phyloP scores from a whole-genome alignment of 805 yeast genomes.

The Scheffersomyces amazonensis region DNA sequence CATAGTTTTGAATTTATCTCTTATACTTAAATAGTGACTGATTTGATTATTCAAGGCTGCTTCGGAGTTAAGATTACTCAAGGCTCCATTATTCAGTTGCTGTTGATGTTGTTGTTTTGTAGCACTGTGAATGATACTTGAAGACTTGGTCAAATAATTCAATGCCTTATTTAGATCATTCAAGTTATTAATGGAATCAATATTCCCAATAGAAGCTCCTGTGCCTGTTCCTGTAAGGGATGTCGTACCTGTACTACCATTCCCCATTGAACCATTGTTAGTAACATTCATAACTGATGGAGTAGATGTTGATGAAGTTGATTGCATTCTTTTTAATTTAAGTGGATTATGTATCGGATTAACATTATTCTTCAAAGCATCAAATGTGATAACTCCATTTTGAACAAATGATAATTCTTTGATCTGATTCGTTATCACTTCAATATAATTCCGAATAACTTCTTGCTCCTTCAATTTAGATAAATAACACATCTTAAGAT shows the following conservation, averaged over 20 bases:
- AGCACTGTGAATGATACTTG: slow-evolving; percentile 37
- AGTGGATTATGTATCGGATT: neutral
- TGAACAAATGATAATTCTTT: slow-evolving; percentile 41
- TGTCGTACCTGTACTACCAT: neutral
- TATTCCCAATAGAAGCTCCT: neutral
- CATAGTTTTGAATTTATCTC: slow-evolving; percentile 13
- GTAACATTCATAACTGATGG: neutral
- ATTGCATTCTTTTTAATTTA: neutral
- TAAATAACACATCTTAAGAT: slow-evolving; percentile 30
- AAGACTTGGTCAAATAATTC: slow-evolving; percentile 33
- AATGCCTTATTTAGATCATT: slow-evolving; percentile 40
- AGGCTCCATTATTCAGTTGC: slow-evolving; percentile 1
- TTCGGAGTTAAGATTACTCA: slow-evolving; percentile 9
- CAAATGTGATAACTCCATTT: slow-evolving; percentile 42
- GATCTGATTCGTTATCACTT: slow-evolving; percentile 39
- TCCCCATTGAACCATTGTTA: neutral
- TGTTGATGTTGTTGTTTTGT: slow-evolving; percentile 19
- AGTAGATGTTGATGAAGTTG: neutral
- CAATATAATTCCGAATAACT: slow-evolving; percentile 39
- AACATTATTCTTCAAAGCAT: slow-evolving; percentile 28
- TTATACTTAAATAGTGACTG: slow-evolving; percentile 15
- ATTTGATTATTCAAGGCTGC: slow-evolving; percentile 21
- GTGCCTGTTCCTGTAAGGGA: slow-evolving; percentile 9
- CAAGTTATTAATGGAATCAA: slow-evolving; percentile 34
- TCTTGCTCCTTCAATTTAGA: slow-evolving; percentile 42